A percentile compares a stretch with the other conserved stretches of the same genome.
These are phyloP conservation scores for Aphanoascus verrucosus DNA, from an alignment of 2,329 filamentous ascomycete genomes.

Conservation along the genomic window DNA sequence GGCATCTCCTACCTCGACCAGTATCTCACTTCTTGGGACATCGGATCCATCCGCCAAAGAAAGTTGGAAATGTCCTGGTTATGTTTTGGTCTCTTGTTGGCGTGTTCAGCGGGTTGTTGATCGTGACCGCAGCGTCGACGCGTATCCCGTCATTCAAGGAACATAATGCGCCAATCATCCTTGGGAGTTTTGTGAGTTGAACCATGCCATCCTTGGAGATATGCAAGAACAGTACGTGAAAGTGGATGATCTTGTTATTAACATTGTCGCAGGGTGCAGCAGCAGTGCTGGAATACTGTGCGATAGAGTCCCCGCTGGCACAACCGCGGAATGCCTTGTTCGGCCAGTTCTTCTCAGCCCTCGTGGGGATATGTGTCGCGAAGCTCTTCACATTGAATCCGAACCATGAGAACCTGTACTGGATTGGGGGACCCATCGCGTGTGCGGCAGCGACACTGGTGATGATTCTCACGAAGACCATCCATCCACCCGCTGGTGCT, in stretches of 20 bases:
- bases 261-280: slow-evolving; percentile 50
- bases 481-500: slow-evolving; percentile 64
- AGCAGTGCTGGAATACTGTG: slow-evolving; percentile 63
- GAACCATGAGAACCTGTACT: slow-evolving; percentile 44
- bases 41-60: slow-evolving; percentile 32
- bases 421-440: slow-evolving; percentile 54
- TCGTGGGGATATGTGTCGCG: slow-evolving; percentile 51
- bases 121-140: slow-evolving; percentile 49
- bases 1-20: slow-evolving; percentile 52
- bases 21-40: slow-evolving; percentile 61
- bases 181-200: slow-evolving; percentile 57
- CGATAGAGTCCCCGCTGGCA: slow-evolving; percentile 59
- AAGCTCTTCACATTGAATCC: slow-evolving; percentile 53
- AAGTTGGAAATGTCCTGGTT: slow-evolving; percentile 48
- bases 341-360: slow-evolving; percentile 54
- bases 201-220: background rate
- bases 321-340: slow-evolving; percentile 61
- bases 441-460: slow-evolving; percentile 52
- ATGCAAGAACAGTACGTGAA: background rate
- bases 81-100: slow-evolving; percentile 56
- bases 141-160: slow-evolving; percentile 45
- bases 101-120: slow-evolving; percentile 49
- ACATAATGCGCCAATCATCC: slow-evolving; percentile 48
- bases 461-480: slow-evolving; percentile 61
- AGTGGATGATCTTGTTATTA: background rate